Conservation (phyloP, 495 filamentous ascomycete genomes). For the Aspergillus diversus region DNA sequence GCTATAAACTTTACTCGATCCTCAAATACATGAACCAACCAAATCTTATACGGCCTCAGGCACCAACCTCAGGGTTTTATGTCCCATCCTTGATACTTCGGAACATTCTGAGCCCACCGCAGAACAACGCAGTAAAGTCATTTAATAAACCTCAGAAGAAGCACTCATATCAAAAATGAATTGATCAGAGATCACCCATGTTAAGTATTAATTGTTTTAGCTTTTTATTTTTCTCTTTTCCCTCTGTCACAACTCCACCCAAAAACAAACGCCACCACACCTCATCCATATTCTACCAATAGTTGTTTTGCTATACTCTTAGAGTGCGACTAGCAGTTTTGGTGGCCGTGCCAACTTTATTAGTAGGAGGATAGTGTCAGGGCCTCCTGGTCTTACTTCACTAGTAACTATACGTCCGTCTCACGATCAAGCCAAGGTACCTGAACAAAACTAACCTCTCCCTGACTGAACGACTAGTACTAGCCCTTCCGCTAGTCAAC, state of each 20-base stretch:
- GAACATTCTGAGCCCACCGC: too few species aligned
- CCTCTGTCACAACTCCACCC: neutral
- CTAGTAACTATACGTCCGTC: constrained; percentile 4
- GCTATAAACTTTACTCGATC: too few species aligned
- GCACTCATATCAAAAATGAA: too few species aligned
- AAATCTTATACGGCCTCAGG: too few species aligned
- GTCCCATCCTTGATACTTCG: too few species aligned
- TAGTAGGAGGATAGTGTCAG: neutral
- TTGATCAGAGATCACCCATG: too few species aligned
- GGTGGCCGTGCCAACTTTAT: neutral
- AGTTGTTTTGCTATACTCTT: neutral
- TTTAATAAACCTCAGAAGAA: too few species aligned
- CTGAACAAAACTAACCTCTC: neutral
- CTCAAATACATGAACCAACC: too few species aligned
- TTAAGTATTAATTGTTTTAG: too few species aligned
- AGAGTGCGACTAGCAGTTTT: neutral
- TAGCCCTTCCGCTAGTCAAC: constrained; percentile 22
- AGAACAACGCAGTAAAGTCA: too few species aligned
- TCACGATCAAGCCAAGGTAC: neutral
- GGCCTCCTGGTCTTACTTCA: constrained; percentile 1
- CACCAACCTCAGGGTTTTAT: too few species aligned
- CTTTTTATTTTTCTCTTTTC: neutral
- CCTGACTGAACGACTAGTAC: neutral
- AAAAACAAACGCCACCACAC: neutral
- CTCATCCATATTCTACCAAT: neutral